Conservation (phyloP, 495 filamentous ascomycete genomes). For the Penicillium robsamsonii region DNA sequence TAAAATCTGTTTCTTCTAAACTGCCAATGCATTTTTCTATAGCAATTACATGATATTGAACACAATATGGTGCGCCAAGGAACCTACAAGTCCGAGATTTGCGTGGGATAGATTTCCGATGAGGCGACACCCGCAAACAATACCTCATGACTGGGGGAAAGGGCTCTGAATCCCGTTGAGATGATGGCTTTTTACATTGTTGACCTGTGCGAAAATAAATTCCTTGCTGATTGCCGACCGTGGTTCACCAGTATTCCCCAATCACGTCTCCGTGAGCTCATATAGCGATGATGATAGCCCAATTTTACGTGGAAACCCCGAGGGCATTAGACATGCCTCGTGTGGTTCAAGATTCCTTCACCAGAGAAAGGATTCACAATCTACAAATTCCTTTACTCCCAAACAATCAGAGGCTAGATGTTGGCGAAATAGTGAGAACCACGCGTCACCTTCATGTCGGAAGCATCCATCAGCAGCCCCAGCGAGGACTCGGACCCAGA, state of each 20-base stretch:
- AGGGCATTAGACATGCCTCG: neutral
- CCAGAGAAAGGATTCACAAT: neutral
- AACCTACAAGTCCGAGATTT: neutral
- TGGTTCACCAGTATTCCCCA: conserved; percentile 5
- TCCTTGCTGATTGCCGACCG: neutral
- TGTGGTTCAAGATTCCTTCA: neutral
- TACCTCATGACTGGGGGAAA: neutral
- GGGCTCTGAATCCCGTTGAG: conserved; percentile 1
- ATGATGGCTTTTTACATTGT: neutral
- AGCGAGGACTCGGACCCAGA: conserved; percentile 2
- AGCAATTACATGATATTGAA: neutral
- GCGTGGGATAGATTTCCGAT: conserved; percentile 9
- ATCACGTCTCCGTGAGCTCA: conserved; percentile 21
- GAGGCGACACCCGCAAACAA: neutral
- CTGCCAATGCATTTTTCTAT: neutral
- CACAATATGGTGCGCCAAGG: neutral
- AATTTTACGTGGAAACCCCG: neutral
- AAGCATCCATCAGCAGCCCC: conserved; percentile 1
- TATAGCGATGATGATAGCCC: neutral
- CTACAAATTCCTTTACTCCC: neutral
- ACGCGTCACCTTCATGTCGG: conserved; percentile 1
- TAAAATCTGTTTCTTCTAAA: neutral
- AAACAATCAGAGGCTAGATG: neutral
- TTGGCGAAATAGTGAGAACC: conserved; percentile 4
- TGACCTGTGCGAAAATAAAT: neutral